Conservation (phyloP, 129 eudicot genomes). For the Daucus carota region DNA sequence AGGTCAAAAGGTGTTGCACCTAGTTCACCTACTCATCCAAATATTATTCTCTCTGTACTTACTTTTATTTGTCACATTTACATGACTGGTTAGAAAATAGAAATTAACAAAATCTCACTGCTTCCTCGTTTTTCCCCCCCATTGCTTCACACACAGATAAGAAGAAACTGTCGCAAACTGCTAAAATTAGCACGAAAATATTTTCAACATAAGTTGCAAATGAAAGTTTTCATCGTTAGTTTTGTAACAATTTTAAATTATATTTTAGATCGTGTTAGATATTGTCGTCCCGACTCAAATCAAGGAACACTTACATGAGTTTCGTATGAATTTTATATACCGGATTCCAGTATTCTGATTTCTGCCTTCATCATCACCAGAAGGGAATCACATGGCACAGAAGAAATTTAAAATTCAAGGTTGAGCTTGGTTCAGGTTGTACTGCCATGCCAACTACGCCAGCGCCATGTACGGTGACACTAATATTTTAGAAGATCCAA, state of each 20-base stretch:
- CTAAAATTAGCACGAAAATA: no score
- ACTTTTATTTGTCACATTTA: not conserved
- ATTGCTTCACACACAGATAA: no score
- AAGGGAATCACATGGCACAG: not conserved
- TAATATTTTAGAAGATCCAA: not conserved
- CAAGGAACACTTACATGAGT: not conserved
- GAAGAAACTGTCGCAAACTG: no score
- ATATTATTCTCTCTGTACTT: not conserved
- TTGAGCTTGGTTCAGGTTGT: not conserved
- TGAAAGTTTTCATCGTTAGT: no score
- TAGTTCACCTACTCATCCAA: constrained; percentile 3
- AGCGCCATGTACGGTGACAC: not conserved
- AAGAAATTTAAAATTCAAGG: not conserved
- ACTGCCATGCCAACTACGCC: not conserved
- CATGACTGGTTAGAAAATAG: not conserved
- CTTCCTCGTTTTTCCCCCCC: no score
- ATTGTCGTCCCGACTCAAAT: not conserved
- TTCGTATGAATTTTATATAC: not conserved
- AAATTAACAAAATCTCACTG: not conserved
- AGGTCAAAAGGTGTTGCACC: constrained; percentile 62
- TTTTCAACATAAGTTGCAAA: no score
- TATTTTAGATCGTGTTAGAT: not conserved
- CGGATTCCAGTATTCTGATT: not conserved
- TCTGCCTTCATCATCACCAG: not conserved
- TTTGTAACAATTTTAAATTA: no score